These are phyloP conservation scores for Cladophialophora exuberans DNA, from an alignment of 2,329 filamentous ascomycete species.

Conservation along the genomic window DNA sequence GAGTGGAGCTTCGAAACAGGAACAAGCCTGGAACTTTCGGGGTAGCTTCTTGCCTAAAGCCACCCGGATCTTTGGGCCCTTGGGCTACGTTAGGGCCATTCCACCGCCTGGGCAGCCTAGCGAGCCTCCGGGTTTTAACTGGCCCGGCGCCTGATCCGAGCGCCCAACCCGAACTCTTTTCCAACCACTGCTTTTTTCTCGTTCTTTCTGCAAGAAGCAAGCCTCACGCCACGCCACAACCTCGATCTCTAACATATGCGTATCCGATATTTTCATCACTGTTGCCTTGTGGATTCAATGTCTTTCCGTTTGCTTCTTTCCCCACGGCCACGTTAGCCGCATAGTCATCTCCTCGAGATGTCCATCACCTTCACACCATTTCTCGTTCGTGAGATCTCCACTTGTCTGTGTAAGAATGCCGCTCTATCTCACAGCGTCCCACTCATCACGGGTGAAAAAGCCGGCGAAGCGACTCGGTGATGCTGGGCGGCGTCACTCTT, in stretches of 20 bases:
- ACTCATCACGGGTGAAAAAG: constrained; percentile 51
- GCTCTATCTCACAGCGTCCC: constrained; percentile 51
- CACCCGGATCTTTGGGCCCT: no score
- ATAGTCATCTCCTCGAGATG: no score
- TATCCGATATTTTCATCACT: not conserved
- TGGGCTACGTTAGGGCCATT: no score
- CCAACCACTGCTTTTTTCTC: constrained; percentile 8
- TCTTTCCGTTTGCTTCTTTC: no score
- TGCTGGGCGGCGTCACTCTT: constrained; percentile 26
- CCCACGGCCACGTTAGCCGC: no score
- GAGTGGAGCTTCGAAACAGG: not conserved
- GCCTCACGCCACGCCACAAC: constrained; percentile 5
- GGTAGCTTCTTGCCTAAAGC: no score
- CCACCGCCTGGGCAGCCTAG: constrained; percentile 5
- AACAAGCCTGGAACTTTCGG: not conserved
- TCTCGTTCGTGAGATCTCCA: not conserved
- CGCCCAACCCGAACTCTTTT: constrained; percentile 20
- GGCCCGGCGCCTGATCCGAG: constrained; percentile 16
- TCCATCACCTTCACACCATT: constrained; percentile 7
- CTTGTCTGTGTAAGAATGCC: constrained; percentile 44
- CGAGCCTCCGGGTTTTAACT: constrained; percentile 1
- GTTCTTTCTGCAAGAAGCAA: not conserved
- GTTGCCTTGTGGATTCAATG: not conserved
- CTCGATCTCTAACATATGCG: no score
- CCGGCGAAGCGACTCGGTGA: constrained; percentile 38